Evolutionary conservation across 2,329 filamentous ascomycete genomes (phyloP), one percentile per base, ranked within the genome.

Genomic region (Dendryphion nanum): DNA sequence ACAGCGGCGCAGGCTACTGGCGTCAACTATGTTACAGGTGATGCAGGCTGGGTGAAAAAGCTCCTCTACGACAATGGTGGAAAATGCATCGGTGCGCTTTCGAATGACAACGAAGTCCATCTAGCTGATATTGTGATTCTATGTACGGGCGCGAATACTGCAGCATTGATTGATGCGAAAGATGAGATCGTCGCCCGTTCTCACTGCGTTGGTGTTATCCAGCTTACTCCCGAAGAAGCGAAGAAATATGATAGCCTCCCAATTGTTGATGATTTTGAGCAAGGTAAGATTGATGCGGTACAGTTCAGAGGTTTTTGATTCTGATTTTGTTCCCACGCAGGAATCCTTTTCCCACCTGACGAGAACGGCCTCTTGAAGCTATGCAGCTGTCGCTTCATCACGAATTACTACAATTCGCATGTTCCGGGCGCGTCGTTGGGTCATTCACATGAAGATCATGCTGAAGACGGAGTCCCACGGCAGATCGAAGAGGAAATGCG

Each of bases 1-100:
- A 75, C 5, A 77, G 73, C 8, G 77, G 79, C 2, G 81, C 81
- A 38, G 77, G 55, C 59, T 4, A 67, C 55, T 6, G 61, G 64
- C n/a, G 63, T 67, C 15, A 53, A 62, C 3, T 50, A 44, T 30
- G 26, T 45, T 19, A 32, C 26, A 8, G 47, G 47, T 13, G 38
- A 44, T 4, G 42, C 38, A 20, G 50, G 52, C 2, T 43, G 37
- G 20, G 44, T 12, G 41, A 56, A 2, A 61, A 69, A 17, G 59
- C 42, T 26, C 37, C 41, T 29, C 29, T 31, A 15, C 32, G 43
- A 45, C 4, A 26, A 37, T 5, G 63, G 37, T 42, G 56, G 44
- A 17, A 57, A 33, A 18, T 37, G 42, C 8, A 31, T 36, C 7
- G 44, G 44, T 14, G 41, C 36, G n/a, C 38, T 21, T 12, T 37